phyloP scores from a whole-genome alignment of 306 rosid species.

The Prunus mongolica region DNA sequence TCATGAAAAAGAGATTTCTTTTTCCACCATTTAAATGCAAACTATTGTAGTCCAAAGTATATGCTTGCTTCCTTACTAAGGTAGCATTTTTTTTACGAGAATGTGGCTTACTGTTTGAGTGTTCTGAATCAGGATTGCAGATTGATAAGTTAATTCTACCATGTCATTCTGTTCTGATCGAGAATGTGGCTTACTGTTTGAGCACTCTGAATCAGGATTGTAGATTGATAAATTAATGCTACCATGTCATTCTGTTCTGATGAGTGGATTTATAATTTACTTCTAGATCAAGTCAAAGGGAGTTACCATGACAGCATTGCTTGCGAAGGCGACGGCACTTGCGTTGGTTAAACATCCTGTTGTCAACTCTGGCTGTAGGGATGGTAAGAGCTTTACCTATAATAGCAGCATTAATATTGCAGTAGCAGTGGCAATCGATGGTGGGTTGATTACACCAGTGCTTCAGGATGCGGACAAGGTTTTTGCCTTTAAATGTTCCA shows the following conservation, averaged over 20 bases:
- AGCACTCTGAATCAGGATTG: neutral
- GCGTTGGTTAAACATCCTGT: slow-evolving; percentile 85
- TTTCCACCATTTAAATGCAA: neutral
- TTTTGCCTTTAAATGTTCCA: neutral
- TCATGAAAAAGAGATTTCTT: neutral
- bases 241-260: neutral
- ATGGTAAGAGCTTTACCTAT: slow-evolving; percentile 91
- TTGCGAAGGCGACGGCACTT: slow-evolving; percentile 96
- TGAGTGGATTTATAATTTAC: slow-evolving; percentile 3
- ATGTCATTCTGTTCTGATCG: neutral
- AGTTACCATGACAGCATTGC: slow-evolving; percentile 98
- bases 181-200: neutral
- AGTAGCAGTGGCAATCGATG: slow-evolving; percentile 89
- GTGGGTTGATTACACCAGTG: slow-evolving; percentile 91
- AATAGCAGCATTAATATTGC: slow-evolving; percentile 86
- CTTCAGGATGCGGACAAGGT: slow-evolving; percentile 98
- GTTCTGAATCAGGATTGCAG: neutral
- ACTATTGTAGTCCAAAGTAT: neutral
- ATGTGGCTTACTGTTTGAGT: neutral
- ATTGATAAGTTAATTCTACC: neutral
- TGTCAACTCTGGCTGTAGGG: slow-evolving; percentile 88
- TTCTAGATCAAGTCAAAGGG: slow-evolving; percentile 88
- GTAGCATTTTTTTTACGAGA: neutral
- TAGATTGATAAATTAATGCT: neutral
- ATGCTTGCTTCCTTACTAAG: neutral